Conservation (phyloP, 1,284 basidiomycete species). For the Pyrrhoderma lamaoense region DNA sequence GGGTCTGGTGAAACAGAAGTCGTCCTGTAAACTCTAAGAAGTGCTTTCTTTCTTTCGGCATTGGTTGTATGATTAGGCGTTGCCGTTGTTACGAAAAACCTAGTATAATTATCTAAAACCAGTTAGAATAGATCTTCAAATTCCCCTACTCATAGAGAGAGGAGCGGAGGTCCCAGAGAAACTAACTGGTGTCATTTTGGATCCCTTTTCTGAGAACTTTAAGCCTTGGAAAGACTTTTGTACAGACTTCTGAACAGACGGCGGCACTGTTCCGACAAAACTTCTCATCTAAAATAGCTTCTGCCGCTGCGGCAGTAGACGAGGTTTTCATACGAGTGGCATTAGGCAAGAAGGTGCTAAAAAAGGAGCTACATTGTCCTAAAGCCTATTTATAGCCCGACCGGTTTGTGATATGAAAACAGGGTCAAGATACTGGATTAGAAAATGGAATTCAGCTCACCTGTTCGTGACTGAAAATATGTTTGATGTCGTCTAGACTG, state of each 20-base stretch:
- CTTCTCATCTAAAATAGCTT: conserved; percentile 33
- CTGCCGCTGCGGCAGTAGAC: conserved; percentile 67
- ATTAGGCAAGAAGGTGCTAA: conserved; percentile 44
- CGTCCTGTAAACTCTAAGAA: conserved; percentile 1
- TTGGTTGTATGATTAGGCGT: conserved; percentile 20
- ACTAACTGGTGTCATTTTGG: conserved; percentile 53
- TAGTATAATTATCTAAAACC: conserved; percentile 52
- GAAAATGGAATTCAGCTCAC: conserved; percentile 29
- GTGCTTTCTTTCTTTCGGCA: not conserved
- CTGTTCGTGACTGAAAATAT: conserved; percentile 70
- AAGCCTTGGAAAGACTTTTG: conserved; percentile 47
- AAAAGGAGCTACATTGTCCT: conserved; percentile 64
- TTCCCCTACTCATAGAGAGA: too few relatives aligned
- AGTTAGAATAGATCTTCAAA: too few relatives aligned
- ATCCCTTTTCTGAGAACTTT: conserved; percentile 52
- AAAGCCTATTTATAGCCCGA: too few relatives aligned
- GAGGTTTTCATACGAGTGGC: conserved; percentile 45
- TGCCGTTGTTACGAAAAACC: conserved; percentile 49
- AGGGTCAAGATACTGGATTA: conserved; percentile 1
- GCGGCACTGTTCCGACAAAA: conserved; percentile 44
- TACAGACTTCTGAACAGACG: conserved; percentile 63
- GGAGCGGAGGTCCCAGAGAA: too few relatives aligned
- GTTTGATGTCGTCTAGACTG: conserved; percentile 41
- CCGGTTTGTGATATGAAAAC: too few relatives aligned
- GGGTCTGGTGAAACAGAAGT: conserved; percentile 4